phyloP scores from a whole-genome alignment of 306 rosid species.

The Lablab purpureus region DNA sequence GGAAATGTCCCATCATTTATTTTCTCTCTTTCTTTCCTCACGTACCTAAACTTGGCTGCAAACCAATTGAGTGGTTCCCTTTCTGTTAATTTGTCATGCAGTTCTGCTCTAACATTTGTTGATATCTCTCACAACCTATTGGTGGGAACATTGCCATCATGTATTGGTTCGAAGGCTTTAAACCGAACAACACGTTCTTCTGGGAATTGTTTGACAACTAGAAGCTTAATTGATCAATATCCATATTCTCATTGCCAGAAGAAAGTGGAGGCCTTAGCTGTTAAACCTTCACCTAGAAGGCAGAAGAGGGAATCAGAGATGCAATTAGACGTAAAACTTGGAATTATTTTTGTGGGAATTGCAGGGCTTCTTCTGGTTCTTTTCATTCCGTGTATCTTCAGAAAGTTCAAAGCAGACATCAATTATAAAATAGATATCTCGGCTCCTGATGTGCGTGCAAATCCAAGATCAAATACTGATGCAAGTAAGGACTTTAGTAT shows the following conservation, averaged over 20 bases:
- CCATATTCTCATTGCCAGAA: conserved; percentile 61
- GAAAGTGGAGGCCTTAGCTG: conserved; percentile 63
- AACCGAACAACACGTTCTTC: conserved; percentile 61
- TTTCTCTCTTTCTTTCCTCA: conserved; percentile 76
- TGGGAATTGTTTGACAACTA: conserved; percentile 75
- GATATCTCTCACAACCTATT: conserved; percentile 80
- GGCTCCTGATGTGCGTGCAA: conserved; percentile 40
- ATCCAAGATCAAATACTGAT: conserved; percentile 52
- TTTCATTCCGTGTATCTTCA: conserved; percentile 54
- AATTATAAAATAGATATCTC: conserved; percentile 42
- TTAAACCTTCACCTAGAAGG: conserved; percentile 57
- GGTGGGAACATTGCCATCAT: conserved; percentile 74
- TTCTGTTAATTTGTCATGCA: conserved; percentile 59
- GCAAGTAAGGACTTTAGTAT: conserved; percentile 60
- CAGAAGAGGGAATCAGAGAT: conserved; percentile 44
- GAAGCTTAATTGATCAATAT: conserved; percentile 56
- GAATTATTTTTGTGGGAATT: conserved; percentile 60
- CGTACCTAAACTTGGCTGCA: conserved; percentile 65
- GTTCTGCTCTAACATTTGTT: conserved; percentile 57
- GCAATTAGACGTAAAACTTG: conserved; percentile 60
- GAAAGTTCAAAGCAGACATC: conserved; percentile 45
- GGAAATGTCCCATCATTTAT: conserved; percentile 72
- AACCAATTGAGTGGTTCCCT: conserved; percentile 75
- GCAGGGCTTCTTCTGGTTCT: conserved; percentile 51
- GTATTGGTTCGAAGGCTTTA: conserved; percentile 63